These are phyloP conservation scores for Aspergillus tamarii DNA, from an alignment of 2,329 filamentous ascomycete genomes.

Conservation along the genomic window DNA sequence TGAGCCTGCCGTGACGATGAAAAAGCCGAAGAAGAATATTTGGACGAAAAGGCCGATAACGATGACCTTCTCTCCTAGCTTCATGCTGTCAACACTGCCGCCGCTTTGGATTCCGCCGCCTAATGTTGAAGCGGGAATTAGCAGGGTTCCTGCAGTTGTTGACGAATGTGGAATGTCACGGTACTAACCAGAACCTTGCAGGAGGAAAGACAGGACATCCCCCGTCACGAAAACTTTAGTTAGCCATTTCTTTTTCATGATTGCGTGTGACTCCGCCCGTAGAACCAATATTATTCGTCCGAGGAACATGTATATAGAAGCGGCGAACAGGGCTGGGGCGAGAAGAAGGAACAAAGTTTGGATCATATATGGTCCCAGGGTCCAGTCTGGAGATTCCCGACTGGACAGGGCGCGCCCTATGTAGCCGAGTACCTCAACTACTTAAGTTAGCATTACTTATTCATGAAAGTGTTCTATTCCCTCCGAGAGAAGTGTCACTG, in stretches of 20 bases:
- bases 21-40: slow-evolving; percentile 61
- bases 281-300: slow-evolving; percentile 41
- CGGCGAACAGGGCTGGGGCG: slow-evolving; percentile 46
- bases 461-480: no score
- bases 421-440: slow-evolving; percentile 51
- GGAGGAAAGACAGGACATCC: slow-evolving; percentile 37
- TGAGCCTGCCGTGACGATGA: slow-evolving; percentile 41
- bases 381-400: slow-evolving; percentile 13
- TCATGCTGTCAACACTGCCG: slow-evolving; percentile 12
- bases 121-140: not conserved
- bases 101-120: slow-evolving; percentile 23
- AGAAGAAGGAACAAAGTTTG: slow-evolving; percentile 42
- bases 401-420: slow-evolving; percentile 25
- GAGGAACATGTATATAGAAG: slow-evolving; percentile 45
- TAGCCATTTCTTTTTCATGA: slow-evolving; percentile 39
- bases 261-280: slow-evolving; percentile 34
- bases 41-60: slow-evolving; percentile 62
- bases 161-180: not conserved
- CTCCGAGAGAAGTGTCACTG: not conserved
- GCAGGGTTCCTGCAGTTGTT: not conserved
- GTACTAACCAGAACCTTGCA: slow-evolving; percentile 31
- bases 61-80: slow-evolving; percentile 46
- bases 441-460: not conserved
- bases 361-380: slow-evolving; percentile 32
- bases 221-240: slow-evolving; percentile 43